Conservation (phyloP, 306 rosid species). For the Corylus americana region DNA sequence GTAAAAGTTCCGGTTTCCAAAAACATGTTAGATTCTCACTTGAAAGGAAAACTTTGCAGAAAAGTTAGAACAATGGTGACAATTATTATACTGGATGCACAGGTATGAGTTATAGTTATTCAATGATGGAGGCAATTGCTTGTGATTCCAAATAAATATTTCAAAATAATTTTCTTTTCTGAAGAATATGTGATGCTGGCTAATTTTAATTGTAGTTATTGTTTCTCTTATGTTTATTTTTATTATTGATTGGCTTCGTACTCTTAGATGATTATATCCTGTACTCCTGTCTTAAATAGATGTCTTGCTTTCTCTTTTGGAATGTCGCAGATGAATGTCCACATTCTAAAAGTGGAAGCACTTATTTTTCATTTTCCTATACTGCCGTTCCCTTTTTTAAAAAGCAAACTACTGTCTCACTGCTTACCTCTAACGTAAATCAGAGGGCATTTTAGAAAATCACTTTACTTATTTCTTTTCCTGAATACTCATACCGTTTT, state of each 20-base stretch:
- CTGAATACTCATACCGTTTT: background rate
- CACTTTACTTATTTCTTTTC: background rate
- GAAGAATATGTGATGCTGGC: background rate
- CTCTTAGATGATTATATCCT: too few relatives aligned
- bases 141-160: background rate
- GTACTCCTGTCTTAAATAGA: background rate
- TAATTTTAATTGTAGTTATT: background rate
- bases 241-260: too few relatives aligned
- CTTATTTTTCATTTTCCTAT: background rate
- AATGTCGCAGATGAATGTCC: background rate
- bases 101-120: conserved; percentile 45
- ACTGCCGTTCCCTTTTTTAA: background rate
- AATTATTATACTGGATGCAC: conserved; percentile 68
- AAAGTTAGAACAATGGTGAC: conserved; percentile 74
- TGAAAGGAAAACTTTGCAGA: conserved; percentile 57
- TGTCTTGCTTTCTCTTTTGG: background rate
- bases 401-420: background rate
- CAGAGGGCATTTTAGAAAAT: background rate
- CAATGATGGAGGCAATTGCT: background rate
- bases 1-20: conserved; percentile 89
- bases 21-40: conserved; percentile 89
- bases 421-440: too few relatives aligned
- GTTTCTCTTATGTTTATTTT: background rate
- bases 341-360: background rate
- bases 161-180: background rate